Conservation (phyloP, 371 early-diverging fungal species). For the Mucor saturninus region DNA sequence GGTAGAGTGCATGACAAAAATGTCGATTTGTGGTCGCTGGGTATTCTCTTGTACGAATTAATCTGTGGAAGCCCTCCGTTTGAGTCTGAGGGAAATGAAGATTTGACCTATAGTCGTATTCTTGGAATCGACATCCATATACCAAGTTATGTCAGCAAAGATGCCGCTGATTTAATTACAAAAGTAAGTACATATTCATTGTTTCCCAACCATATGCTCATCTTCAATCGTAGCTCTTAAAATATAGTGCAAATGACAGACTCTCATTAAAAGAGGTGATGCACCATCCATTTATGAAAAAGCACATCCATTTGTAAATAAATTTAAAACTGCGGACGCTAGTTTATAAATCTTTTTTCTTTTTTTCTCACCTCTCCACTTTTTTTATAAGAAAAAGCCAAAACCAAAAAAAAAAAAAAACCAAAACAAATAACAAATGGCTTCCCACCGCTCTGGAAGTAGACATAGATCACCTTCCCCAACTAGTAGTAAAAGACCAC, state of each 20-base stretch:
- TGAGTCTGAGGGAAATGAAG: constrained; percentile 65
- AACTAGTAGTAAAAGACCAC: constrained; percentile 39
- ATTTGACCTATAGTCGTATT: constrained; percentile 85
- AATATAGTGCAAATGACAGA: constrained; percentile 78
- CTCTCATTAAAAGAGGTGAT: constrained; percentile 76
- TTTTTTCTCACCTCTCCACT: constrained; percentile 4
- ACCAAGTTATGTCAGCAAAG: constrained; percentile 80
- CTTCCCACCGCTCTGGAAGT: constrained; percentile 41
- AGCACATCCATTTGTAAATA: neutral
- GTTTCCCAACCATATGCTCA: neutral
- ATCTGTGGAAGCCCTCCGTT: constrained; percentile 96
- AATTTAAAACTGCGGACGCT: neutral
- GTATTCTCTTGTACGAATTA: constrained; percentile 94
- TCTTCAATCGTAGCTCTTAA: constrained; percentile 63
- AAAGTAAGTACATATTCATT: constrained; percentile 50
- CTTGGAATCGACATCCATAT: constrained; percentile 83
- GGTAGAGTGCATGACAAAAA: constrained; percentile 75
- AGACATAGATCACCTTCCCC: constrained; percentile 53
- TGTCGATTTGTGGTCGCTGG: constrained; percentile 88
- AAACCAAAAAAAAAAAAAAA: neutral
- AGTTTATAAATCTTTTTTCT: constrained; percentile 9
- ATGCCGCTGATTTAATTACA: constrained; percentile 90
- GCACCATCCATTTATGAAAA: constrained; percentile 21
- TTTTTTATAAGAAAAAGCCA: neutral
- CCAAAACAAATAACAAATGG: constrained; percentile 14